Evolutionary conservation across 345 rosid species (phyloP).

Genomic region (Euphorbia lathyris): DNA sequence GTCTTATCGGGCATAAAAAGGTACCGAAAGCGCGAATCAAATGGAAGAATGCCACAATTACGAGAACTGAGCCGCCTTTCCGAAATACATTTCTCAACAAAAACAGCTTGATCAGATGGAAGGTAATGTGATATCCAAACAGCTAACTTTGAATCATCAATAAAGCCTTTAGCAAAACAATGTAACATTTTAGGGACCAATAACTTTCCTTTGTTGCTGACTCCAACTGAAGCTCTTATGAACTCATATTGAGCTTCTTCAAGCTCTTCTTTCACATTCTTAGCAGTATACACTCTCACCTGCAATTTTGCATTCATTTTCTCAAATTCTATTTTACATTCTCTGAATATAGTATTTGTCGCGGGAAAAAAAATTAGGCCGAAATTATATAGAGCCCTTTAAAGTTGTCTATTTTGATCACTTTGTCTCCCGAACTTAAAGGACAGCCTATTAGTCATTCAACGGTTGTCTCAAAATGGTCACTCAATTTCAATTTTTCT

Average conservation of each 20-base stretch:
- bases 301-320: conserved; percentile 27
- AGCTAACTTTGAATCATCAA: conserved; percentile 66
- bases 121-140: conserved; percentile 85
- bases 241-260: conserved; percentile 78
- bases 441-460: too few relatives aligned
- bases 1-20: too few relatives aligned
- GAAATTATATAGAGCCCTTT: too few relatives aligned
- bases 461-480: too few relatives aligned
- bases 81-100: conserved; percentile 77
- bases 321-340: not conserved
- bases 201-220: conserved; percentile 80
- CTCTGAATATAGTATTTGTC: conserved; percentile 32
- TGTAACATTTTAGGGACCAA: conserved; percentile 82
- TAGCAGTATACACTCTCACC: conserved; percentile 73
- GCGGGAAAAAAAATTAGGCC: too few relatives aligned
- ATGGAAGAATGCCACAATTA: conserved; percentile 70
- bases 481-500: too few relatives aligned
- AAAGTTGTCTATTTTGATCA: too few relatives aligned
- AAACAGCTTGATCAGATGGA: conserved; percentile 66
- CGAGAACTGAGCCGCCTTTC: conserved; percentile 65
- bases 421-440: too few relatives aligned
- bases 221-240: conserved; percentile 73
- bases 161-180: conserved; percentile 64
- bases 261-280: conserved; percentile 66
- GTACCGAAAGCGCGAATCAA: conserved; percentile 80